Percentiles rank a stretch among this genome's conserved stretches.
phyloP scores from a whole-genome alignment of 1,284 basidiomycete species.

The Ganoderma leucocontextum region DNA sequence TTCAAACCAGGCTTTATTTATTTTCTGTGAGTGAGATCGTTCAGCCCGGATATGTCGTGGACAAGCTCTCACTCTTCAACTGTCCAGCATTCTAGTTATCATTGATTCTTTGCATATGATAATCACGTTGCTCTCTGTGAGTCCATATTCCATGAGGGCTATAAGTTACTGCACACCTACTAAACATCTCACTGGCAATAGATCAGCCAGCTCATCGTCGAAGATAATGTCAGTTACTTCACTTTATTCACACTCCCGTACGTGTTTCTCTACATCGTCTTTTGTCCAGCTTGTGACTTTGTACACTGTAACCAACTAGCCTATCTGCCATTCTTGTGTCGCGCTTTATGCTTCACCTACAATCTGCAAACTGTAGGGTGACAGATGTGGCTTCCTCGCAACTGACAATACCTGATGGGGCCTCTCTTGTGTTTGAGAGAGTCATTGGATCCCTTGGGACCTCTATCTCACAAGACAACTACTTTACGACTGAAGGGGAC shows the following conservation, averaged over 20 bases:
- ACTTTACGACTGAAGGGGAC: too few relatives aligned
- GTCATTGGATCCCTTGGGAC: neutral
- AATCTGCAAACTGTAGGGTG: neutral
- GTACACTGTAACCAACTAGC: neutral
- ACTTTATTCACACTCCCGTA: conserved; percentile 3
- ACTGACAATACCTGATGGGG: neutral
- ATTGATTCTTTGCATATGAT: neutral
- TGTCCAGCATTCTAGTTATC: neutral
- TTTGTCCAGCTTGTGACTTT: neutral
- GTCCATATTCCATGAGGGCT: neutral
- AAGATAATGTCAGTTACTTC: neutral
- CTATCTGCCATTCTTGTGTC: neutral
- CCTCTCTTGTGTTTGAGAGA: neutral
- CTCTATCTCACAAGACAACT: neutral
- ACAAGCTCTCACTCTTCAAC: neutral
- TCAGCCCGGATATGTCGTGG: neutral
- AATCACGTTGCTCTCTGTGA: neutral
- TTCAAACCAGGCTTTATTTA: neutral
- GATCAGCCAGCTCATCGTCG: neutral
- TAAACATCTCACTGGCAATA: neutral
- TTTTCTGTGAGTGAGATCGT: neutral
- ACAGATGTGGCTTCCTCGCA: neutral
- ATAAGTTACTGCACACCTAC: neutral
- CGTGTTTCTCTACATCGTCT: neutral
- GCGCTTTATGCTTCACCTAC: conserved; percentile 9